These are phyloP conservation scores for Maudiozyma humilis DNA, from an alignment of 1,139 yeast species.

Conservation along the genomic window DNA sequence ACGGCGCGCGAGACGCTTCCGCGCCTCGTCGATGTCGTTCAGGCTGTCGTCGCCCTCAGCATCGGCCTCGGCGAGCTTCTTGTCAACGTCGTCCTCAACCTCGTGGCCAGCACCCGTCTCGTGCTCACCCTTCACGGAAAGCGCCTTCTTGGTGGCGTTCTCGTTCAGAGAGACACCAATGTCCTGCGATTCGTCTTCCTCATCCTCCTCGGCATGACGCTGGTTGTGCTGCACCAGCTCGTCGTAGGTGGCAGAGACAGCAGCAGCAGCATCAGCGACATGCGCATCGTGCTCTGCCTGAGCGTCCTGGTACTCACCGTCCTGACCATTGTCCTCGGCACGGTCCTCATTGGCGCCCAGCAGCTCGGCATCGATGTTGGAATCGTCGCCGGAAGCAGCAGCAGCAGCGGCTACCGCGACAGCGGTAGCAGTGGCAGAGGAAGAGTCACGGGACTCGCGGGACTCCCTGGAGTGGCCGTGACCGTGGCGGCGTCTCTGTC, in stretches of 20 bases:
- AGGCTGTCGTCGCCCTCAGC: background rate
- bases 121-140: background rate
- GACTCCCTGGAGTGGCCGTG: background rate
- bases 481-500: slow-evolving; percentile 6
- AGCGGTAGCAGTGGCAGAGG: background rate
- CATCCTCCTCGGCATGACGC: slow-evolving; percentile 4
- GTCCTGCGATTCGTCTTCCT: no score
- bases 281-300: background rate
- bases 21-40: background rate
- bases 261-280: slow-evolving; percentile 15
- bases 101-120: background rate
- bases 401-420: background rate
- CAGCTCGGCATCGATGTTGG: slow-evolving; percentile 18
- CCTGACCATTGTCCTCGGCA: slow-evolving; percentile 5
- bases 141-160: background rate
- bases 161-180: slow-evolving; percentile 4
- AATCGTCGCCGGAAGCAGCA: slow-evolving; percentile 8
- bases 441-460: no score
- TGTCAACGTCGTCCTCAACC: background rate
- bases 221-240: slow-evolving; percentile 13
- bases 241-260: slow-evolving; percentile 20
- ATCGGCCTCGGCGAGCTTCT: background rate
- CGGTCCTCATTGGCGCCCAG: slow-evolving; percentile 11
- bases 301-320: slow-evolving; percentile 12
- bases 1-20: slow-evolving; percentile 23